Conservation (phyloP, 2,329 filamentous ascomycete genomes). For the Tolypocladium ovalisporum region DNA sequence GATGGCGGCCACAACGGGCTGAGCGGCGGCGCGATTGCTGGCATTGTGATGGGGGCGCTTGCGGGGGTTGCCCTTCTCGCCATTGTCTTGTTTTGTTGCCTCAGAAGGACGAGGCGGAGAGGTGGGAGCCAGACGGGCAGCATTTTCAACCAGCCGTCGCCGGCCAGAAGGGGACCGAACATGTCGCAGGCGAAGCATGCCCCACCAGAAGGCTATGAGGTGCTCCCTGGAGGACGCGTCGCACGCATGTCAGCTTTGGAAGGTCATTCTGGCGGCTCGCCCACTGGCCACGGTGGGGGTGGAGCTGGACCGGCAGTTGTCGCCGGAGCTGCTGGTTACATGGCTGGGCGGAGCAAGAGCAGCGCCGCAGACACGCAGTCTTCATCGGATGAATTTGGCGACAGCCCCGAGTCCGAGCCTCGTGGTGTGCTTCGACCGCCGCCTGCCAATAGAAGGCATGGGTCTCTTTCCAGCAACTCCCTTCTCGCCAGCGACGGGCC, state of each 20-base stretch:
- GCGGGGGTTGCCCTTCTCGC: constrained; percentile 60
- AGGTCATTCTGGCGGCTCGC: constrained; percentile 54
- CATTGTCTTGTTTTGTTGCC: constrained; percentile 57
- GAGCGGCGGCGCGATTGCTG: constrained; percentile 81
- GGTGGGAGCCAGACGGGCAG: constrained; percentile 54
- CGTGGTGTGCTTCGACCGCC: constrained; percentile 46
- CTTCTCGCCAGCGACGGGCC: constrained; percentile 59
- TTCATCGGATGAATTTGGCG: constrained; percentile 61
- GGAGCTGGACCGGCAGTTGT: constrained; percentile 8
- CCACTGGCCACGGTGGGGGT: constrained; percentile 36
- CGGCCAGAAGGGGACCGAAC: constrained; percentile 40
- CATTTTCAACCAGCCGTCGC: constrained; percentile 84
- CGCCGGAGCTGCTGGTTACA: constrained; percentile 32
- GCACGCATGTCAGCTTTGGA: constrained; percentile 94
- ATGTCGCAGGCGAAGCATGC: constrained; percentile 26
- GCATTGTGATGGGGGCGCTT: constrained; percentile 75
- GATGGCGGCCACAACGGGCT: constrained; percentile 34
- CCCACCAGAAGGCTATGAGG: constrained; percentile 51
- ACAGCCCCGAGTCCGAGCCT: constrained; percentile 61
- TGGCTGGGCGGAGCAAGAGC: constrained; percentile 31
- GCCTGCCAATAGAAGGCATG: constrained; percentile 57
- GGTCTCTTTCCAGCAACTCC: constrained; percentile 82
- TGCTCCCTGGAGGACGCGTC: constrained; percentile 78
- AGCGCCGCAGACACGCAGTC: constrained; percentile 41
- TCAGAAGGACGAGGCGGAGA: constrained; percentile 38